Conservation (phyloP, 495 filamentous ascomycete species). For the Clavariopsis aquatica region DNA sequence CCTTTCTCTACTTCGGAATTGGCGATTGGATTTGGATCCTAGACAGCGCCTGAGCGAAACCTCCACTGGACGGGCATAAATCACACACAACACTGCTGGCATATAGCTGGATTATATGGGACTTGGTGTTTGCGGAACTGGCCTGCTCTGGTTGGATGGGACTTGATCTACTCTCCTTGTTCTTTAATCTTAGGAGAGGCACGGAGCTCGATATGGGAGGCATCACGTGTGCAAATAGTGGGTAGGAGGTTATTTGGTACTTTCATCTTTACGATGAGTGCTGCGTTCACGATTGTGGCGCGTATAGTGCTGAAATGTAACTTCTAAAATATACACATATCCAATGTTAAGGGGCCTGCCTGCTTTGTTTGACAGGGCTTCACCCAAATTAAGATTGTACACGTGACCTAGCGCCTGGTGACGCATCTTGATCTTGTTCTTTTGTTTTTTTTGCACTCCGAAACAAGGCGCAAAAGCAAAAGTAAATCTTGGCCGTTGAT, state of each 20-base stretch:
- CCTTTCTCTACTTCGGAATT: not conserved
- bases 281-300: not conserved
- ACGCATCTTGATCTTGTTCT: too few relatives aligned
- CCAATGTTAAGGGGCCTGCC: not conserved
- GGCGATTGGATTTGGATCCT: not conserved
- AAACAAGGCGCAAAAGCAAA: too few relatives aligned
- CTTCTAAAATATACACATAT: constrained; percentile 2
- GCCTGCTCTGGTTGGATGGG: not conserved
- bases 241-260: not conserved
- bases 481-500: too few relatives aligned
- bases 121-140: constrained; percentile 1
- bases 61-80: not conserved
- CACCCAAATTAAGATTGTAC: not conserved
- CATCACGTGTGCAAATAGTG: too few relatives aligned
- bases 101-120: constrained; percentile 19
- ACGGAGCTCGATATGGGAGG: not conserved
- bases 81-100: not conserved
- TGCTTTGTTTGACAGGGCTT: not conserved
- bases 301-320: constrained; percentile 1
- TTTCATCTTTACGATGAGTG: not conserved
- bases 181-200: not conserved
- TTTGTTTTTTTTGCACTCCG: too few relatives aligned
- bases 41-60: not conserved
- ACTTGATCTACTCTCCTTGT: not conserved
- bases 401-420: too few relatives aligned